Base-by-base conservation (phyloP, 78 protist species). In the Carpediemonas membranifera region DNA sequence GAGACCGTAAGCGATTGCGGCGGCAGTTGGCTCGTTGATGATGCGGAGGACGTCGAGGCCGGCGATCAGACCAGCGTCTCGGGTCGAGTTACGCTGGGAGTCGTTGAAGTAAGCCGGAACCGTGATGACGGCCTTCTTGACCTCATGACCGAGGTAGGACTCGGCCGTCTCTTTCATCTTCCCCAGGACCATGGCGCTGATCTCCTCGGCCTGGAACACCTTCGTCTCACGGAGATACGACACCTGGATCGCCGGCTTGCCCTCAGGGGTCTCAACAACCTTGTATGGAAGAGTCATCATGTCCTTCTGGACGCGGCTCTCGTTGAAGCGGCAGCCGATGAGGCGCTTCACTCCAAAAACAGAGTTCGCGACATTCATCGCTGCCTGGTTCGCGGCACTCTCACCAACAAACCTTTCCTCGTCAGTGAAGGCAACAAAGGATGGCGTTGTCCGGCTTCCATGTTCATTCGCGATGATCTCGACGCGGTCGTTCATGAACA, bases 1-100 rank as follows among this genome's bases (percentile, higher is more conserved):
- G 24, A 93, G 74, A 33, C 98, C 98, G 83, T 92, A 94, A 28
- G 98, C 97, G 50, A 94, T 73, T 19, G 98, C 95, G 59, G 96
- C 28, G 74, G 82, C 21, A n/a, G 69, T 64, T 13, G 69, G 69
- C 28, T 64, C 69, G 51, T 64, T 64, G 54, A 64, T 7, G 83
- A n/a, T n/a, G n/a, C n/a, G n/a, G n/a, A n/a, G n/a, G n/a, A n/a
- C n/a, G n/a, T n/a, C n/a, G n/a, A n/a, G 74, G 21, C 90, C 90
- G 9, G 94, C 52, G 57, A 92, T 89, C n/a, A 91, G 73, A 19
- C 93, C 97, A 0, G 97, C 94, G n/a, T 85, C 97, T 78, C 84
- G 83, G 57, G 93, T 92, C 7, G 96, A 88, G 77, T 88, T 90
- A 52, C 96, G 73, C 77, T 92, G 97, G n/a, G 56, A 37, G 14